Base-by-base conservation (phyloP, 1,284 basidiomycete species). In the Puccinia horiana region DNA sequence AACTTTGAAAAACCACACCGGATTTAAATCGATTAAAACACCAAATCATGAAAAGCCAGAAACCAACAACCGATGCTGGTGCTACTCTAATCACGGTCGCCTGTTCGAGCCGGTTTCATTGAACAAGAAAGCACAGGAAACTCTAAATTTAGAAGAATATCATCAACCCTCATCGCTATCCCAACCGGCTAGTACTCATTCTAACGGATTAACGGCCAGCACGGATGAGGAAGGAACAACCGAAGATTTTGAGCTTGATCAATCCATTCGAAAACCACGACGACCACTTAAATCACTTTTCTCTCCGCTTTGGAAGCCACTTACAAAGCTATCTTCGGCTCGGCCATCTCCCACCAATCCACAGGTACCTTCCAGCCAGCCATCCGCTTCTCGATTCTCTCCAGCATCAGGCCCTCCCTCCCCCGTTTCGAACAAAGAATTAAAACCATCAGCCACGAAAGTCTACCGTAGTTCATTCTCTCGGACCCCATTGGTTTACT, bases 391-490 rank as follows among this genome's bases (percentile, higher is more conserved):
- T 26, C 32, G 11, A 40, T 14, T 12, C 37, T 26, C 4, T 26
- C 32, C 5, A 42, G 8, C 37, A 18, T n/a, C 49, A 0, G 42
- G 26, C 2, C 29, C 77, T 49, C 14, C 23, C 16, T 32, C 29
- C 47, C 63, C n/a, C 29, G 9, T 0, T 32, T 37, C 56, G n/a
- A 40, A 26, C 5, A 54, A 2, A 14, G 32, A n/a, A 16, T 40
- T 18, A 29, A 70, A 29, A 52, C 11, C 35, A 63, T 32, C 79
- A 23, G 35, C 47, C 12, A 52, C 18, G 4, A 52, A 81, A 42
- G 11, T 14, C 8, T 81, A 75, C 47, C 80, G 80, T n/a, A 75
- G 61, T 52, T 76, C 80, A 26, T 82, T 82, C 47, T 82, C 80
- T n/a, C n/a, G 73, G 14, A 82, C 80, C 18, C 80, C 80, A 54